phyloP scores from a whole-genome alignment of 768 basidiomycete species.

The Suillus subaureus region DNA sequence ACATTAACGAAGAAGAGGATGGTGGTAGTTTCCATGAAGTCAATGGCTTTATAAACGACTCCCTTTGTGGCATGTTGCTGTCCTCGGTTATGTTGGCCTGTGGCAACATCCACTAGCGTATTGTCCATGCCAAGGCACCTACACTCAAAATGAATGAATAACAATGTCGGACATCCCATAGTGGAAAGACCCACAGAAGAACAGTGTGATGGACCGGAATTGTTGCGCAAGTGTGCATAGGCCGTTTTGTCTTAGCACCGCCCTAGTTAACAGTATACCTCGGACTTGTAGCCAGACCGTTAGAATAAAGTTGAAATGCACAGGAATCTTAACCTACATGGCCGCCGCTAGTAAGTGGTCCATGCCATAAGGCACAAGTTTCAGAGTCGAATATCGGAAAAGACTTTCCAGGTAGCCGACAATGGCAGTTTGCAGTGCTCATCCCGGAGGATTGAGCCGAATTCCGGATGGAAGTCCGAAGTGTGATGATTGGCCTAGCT shows the following conservation, averaged over 20 bases:
- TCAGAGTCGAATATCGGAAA: too few species aligned
- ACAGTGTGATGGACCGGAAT: neutral
- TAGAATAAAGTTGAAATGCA: neutral
- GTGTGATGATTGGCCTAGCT: too few species aligned
- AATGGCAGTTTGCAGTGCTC: too few species aligned
- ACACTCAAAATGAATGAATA: neutral
- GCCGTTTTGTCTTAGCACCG: neutral
- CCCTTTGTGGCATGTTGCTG: neutral
- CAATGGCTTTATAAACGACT: neutral
- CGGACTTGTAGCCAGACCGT: neutral
- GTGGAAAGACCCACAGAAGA: neutral
- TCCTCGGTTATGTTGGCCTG: neutral
- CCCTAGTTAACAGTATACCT: neutral
- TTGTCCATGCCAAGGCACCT: neutral
- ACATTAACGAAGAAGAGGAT: neutral
- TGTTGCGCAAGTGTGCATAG: too few species aligned
- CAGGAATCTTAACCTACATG: neutral
- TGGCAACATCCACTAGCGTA: neutral
- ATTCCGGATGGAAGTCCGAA: too few species aligned
- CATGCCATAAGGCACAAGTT: too few species aligned
- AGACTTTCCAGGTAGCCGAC: too few species aligned
- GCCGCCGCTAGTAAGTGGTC: neutral
- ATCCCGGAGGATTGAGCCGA: too few species aligned
- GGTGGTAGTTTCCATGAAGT: neutral
- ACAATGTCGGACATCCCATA: neutral